phyloP scores from a whole-genome alignment of 2,329 filamentous ascomycete genomes.

The Diplodia mutila region DNA sequence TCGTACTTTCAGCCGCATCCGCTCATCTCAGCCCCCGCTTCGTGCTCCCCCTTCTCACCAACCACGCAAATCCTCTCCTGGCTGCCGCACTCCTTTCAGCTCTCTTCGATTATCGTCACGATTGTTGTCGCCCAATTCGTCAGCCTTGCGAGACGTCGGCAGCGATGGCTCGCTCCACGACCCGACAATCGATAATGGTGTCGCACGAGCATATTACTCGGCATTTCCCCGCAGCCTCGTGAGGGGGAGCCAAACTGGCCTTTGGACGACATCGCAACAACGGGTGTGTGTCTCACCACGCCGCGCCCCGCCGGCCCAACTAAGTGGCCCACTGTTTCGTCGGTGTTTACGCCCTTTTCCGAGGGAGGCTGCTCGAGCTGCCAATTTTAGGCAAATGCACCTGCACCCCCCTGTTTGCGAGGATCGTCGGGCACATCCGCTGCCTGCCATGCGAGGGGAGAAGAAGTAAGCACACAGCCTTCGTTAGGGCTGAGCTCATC shows the following conservation, averaged over 20 bases:
- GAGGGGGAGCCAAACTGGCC: not conserved
- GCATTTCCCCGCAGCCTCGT: not conserved
- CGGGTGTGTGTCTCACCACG: not conserved
- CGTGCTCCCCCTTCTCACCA: not conserved
- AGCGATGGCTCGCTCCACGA: not conserved
- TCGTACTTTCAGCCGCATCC: not conserved
- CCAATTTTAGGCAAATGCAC: not conserved
- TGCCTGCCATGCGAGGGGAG: not conserved
- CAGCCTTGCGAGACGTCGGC: not conserved
- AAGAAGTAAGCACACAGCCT: not conserved
- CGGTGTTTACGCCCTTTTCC: not conserved
- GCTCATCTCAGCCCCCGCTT: not conserved
- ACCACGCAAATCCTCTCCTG: not conserved
- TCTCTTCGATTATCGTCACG: not conserved
- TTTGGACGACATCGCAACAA: not conserved
- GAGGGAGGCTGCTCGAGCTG: not conserved
- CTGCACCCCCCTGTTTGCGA: not conserved
- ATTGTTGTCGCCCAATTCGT: not conserved
- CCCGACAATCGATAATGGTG: not conserved
- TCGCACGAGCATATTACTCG: not conserved
- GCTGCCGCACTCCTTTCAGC: not conserved
- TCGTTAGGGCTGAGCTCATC: not conserved
- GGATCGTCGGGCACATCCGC: not conserved
- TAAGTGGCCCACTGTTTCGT: not conserved
- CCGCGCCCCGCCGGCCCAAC: not conserved